Base-by-base conservation (phyloP, 805 yeast genomes). In the Hanseniaspora hatyaiensis region DNA sequence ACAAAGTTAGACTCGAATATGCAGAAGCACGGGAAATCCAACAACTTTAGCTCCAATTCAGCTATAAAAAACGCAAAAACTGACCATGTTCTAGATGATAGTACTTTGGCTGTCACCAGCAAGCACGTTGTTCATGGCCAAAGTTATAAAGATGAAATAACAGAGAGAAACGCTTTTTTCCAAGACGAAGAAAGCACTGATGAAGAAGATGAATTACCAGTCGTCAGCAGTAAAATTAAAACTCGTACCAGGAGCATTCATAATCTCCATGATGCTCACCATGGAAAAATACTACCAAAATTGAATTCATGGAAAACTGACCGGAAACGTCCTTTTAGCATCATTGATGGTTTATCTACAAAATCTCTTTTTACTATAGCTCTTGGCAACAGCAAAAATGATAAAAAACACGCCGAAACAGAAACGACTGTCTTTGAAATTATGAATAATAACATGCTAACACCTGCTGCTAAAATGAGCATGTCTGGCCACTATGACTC, bases 311-410 rank as follows among this genome's bases (percentile, higher is more conserved):
- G 96, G 94, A 78, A 82, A 30, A 80, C 94, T 5, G 75, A 80
- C 44, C 75, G 75, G 44, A 65, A 64, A 49, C 80, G 85, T 56
- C 96, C 95, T 1, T 86, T 83, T 62, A 94, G 96, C 19, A 86
- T 89, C 50, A 89, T 89, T 58, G 97, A 89, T 61, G 98, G 98
- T 4, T 72, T 85, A 26, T 80, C 95, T 0, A 92, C 97, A 0
- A 72, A 96, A 48, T 81, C 94, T 1, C 67, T 89, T 52, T 44
- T 34, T 30, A 29, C 48, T 3, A 36, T 44, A 8, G 33, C 34
- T 2, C 19, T 43, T 6, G 47, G 24, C n/a, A 37, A 39, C 23
- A 29, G 41, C 13, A 15, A 29, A 6, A 23, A 34, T 4, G 20
- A 38, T 12, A 22, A 40, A 31, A 24, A 34, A 36, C 4, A 34